phyloP scores from a whole-genome alignment of 768 basidiomycete genomes.

The Mycena floridula region DNA sequence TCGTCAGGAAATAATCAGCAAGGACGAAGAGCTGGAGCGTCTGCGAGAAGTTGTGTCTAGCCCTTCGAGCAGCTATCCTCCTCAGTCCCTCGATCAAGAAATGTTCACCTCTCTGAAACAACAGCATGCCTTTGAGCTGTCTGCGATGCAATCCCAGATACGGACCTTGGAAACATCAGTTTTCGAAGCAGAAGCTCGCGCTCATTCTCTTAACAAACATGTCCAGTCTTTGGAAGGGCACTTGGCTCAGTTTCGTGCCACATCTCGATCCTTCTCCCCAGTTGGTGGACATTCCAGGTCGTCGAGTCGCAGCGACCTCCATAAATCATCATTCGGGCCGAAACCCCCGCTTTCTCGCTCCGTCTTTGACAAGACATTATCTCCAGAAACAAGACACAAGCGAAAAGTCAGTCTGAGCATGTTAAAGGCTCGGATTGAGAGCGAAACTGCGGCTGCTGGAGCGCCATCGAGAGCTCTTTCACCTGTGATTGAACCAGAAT shows the following conservation, averaged over 20 bases:
- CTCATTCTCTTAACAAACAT: slow-evolving; percentile 65
- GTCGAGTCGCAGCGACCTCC: slow-evolving; percentile 34
- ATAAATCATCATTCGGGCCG: slow-evolving; percentile 24
- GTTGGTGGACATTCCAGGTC: slow-evolving; percentile 34
- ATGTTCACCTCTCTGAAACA: slow-evolving; percentile 65
- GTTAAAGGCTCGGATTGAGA: slow-evolving; percentile 87
- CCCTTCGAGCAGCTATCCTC: slow-evolving; percentile 27
- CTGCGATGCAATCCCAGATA: slow-evolving; percentile 72
- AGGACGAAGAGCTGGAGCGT: slow-evolving; percentile 62
- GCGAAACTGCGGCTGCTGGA: slow-evolving; percentile 50
- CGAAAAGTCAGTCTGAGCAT: slow-evolving; percentile 81
- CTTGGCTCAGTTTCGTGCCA: slow-evolving; percentile 28
- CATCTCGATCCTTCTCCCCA: slow-evolving; percentile 42
- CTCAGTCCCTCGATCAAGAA: slow-evolving; percentile 66
- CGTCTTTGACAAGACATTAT: slow-evolving; percentile 62
- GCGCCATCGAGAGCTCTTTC: slow-evolving; percentile 50
- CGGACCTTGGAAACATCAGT: slow-evolving; percentile 67
- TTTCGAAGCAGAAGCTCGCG: slow-evolving; percentile 66
- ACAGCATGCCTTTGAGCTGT: slow-evolving; percentile 77
- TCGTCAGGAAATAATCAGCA: slow-evolving; percentile 50
- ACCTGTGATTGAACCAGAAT: slow-evolving; percentile 31
- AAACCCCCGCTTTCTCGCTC: slow-evolving; percentile 14
- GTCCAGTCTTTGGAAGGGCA: slow-evolving; percentile 62
- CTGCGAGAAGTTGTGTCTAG: slow-evolving; percentile 43
- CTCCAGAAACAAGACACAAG: slow-evolving; percentile 75